Evolutionary conservation across 176 grass and related monocot species (phyloP).

Genomic region (Paspalum vaginatum): DNA sequence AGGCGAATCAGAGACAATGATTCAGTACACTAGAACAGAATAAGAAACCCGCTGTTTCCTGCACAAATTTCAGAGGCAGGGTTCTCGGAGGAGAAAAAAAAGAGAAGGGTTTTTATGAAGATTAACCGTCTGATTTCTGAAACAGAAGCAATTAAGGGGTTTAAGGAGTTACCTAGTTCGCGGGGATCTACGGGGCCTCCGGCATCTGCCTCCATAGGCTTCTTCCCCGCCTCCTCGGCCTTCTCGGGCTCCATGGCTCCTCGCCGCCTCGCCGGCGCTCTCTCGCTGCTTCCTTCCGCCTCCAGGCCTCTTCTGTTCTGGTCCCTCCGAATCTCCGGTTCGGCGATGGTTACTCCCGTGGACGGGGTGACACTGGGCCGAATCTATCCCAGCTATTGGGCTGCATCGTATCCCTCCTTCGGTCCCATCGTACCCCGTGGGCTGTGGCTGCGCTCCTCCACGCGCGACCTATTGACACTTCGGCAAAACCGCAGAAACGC

Average conservation of each 20-base stretch:
- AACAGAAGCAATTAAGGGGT: background rate
- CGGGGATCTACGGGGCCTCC: conserved; percentile 23
- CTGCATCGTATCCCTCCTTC: background rate
- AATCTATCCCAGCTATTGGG: background rate
- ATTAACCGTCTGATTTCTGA: conserved; percentile 1
- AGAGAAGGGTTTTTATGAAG: background rate
- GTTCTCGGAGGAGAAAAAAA: background rate
- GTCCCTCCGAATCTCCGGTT: background rate
- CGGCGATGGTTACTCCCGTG: background rate
- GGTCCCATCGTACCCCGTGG: background rate
- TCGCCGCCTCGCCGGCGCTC: background rate
- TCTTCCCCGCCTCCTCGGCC: conserved; percentile 33
- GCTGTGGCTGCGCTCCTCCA: too few relatives aligned
- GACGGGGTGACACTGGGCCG: background rate
- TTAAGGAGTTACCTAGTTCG: conserved; percentile 42
- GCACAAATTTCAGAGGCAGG: conserved; percentile 4
- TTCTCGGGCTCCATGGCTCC: conserved; percentile 43
- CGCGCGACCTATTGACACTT: too few relatives aligned
- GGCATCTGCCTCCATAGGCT: conserved; percentile 37
- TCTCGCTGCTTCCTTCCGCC: background rate
- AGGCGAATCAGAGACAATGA: background rate
- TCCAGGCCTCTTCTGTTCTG: background rate
- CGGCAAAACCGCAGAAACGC: too few relatives aligned
- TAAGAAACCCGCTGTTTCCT: background rate
- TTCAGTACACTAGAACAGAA: background rate